Evolutionary conservation across 2,329 filamentous ascomycete species (phyloP), one percentile per base, ranked within the genome.

Genomic region (Colletotrichum orchidophilum): DNA sequence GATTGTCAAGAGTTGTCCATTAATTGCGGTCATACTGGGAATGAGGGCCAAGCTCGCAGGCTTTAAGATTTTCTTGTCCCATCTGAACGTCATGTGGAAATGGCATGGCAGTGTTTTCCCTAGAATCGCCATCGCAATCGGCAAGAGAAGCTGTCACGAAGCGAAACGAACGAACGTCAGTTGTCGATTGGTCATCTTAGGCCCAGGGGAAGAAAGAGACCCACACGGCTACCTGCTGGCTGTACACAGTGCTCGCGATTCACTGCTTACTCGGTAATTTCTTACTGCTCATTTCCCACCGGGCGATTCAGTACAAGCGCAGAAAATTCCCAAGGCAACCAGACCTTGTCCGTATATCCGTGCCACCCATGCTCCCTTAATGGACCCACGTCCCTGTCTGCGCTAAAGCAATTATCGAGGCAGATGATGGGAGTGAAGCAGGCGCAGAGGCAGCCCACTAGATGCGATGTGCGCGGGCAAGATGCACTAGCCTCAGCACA

Each of bases 291-390:
- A 71, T 71, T 71, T 71, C 68, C 68, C 64, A 53, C 68, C 52
- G 68, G 58, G 39, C 68, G 64, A 71, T 68, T 71, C 64, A 63
- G 58, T 71, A 53, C 68, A 68, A 66, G 63, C 64, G 68, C 64
- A 71, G 64, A 71, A 71, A 71, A 63, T 68, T 70, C 67, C 53
- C 53, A 68, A 53, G 52, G 39, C 67, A 26, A 26, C 31, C 24
- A 9, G 61, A 57, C 68, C 63, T 57, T 67, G 57, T 61, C 18
- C 7, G 21, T 4, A 5, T n/a, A 15, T 15, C 31, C 52, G 63
- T 70, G 57, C 55, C 62, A 61, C 13, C 63, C 67, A 33, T 52
- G 29, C 27, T 18, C 12, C 18, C n/a, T 59, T 21, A 18, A 39
- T 52, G 50, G 55, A 50, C 50, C 39, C 26, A 62, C 31, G 63